Evolutionary conservation across 129 eudicot genomes (phyloP), one percentile per base, ranked within the genome.

Genomic region (Lonicera japonica): DNA sequence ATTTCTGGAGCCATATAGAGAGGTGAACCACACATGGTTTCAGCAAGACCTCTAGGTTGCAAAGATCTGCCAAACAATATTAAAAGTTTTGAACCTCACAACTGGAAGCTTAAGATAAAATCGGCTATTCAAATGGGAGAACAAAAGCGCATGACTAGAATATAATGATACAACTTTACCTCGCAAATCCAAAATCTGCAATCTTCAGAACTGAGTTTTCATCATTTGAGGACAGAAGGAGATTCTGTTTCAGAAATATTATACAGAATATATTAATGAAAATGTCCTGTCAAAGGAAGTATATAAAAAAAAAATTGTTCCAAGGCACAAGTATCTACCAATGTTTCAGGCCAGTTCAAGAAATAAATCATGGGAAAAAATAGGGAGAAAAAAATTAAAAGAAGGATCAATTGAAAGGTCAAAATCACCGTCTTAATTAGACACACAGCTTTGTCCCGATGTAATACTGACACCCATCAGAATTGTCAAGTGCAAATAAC

Each of bases 101-200:
- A 29, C 41, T 14, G 17, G 23, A 13, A 64, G 20, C 51, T 18
- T 52, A 8, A 52, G 21, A n/a, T 16, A 52, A 8, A 52, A 7
- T 7, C 16, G 11, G 23, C 5, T n/a, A n/a, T n/a, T n/a, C 50
- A 10, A 43, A 11, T 43, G 16, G 5, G 50, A 63, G 9, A 36
- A 24, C 16, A 36, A 43, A 70, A 70, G 41, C 53, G 39, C 9
- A 53, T 22, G 14, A 20, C 43, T 21, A 16, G 65, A 46, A 61
- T 47, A 24, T 22, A 24, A 11, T 46, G 36, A 54, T 34, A 74
- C 17, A 18, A 50, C 22, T 66, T 60, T 77, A 91, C 98, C 96
- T 87, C 5, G 96, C 98, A 78, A 87, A 92, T 18, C 98, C 98
- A 82, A 92, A 92, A 80, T 92, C 98, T 64, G 98, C 98, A 45